Conservation (phyloP, 805 yeast species). For the Citeromyces nyonsensis region DNA sequence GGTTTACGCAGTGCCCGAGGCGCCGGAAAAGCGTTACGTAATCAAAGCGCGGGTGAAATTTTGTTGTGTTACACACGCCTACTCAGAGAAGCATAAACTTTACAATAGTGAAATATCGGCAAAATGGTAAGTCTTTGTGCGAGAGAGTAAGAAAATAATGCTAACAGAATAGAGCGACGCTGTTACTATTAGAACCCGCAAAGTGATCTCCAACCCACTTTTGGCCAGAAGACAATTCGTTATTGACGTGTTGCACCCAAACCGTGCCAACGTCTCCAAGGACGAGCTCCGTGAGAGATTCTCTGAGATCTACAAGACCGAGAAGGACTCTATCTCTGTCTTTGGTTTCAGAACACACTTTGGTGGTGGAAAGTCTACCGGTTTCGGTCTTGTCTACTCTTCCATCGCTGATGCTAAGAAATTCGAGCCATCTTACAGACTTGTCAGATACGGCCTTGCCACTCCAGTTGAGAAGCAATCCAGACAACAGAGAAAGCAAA, state of each 20-base stretch:
- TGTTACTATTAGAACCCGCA: constrained; percentile 98
- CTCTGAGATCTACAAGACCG: constrained; percentile 49
- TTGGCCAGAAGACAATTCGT: constrained; percentile 99
- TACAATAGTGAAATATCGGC: neutral
- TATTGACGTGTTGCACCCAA: constrained; percentile 98
- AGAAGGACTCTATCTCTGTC: constrained; percentile 68
- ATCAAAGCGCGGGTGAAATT: too few relatives aligned
- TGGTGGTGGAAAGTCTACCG: constrained; percentile 99
- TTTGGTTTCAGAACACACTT: constrained; percentile 98
- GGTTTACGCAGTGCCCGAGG: too few relatives aligned
- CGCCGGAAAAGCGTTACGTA: too few relatives aligned
- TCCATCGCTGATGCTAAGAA: constrained; percentile 94
- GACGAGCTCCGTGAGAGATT: constrained; percentile 85
- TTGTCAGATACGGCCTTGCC: constrained; percentile 97
- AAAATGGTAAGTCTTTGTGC: neutral
- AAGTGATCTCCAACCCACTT: constrained; percentile 97
- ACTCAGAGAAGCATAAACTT: too few relatives aligned
- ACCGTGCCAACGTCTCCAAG: constrained; percentile 97
- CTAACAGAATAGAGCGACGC: constrained; percentile 75
- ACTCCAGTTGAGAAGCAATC: constrained; percentile 92
- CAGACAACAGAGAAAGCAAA: constrained; percentile 99
- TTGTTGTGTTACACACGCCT: too few relatives aligned
- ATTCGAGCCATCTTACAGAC: constrained; percentile 98
- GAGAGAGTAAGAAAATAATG: neutral
- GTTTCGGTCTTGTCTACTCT: constrained; percentile 98